Base-by-base conservation (phyloP, 192 early-diverging fungal species). In the Umbelopsis sp. region DNA sequence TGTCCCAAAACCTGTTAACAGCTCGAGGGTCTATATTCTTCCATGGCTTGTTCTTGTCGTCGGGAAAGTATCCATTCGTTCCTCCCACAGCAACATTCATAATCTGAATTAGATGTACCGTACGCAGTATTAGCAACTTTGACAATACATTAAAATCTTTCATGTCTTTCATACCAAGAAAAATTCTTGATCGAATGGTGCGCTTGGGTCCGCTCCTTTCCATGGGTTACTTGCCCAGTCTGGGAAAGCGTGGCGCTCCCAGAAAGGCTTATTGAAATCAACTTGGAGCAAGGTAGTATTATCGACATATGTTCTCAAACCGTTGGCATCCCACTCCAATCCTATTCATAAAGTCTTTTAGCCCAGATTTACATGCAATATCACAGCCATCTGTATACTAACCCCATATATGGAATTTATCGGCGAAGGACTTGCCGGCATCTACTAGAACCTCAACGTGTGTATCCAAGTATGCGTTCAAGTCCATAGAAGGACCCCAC, bases 151-250 rank as follows among this genome's bases (percentile, higher is more conserved):
- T 21, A 36, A 5, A 17, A 32, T 70, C 12, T 52, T 3, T n/a
- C 20, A 17, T 71, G 66, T 71, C 66, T 44, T 68, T 68, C 80
- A 70, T 79, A 82, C 77, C 38, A 88, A 29, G 53, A 81, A 83
- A 43, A 86, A 85, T 36, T 84, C 80, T 74, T 91, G 83, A 71
- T 91, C 90, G 69, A 91, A 91, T 12, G 89, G 89, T 10, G 90
- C 87, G 5, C 73, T 44, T 51, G 78, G 75, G 11, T 72, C 77
- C 2, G 62, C 68, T 8, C 66, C 72, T 45, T 65, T 73, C 88
- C 89, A 91, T 17, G 85, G 83, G 71, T 89, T 85, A 34, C 77
- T 77, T 17, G 82, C 71, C 74, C 75, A 75, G 0, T 69, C 43
- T 2, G 86, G 79, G 70, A 91, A 91, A 8, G 75, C 51, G 0